A percentile compares a stretch with the other conserved stretches of the same genome.
Evolutionary conservation across 2,329 filamentous ascomycete genomes (phyloP).

Genomic region (Nakataea oryzae): DNA sequence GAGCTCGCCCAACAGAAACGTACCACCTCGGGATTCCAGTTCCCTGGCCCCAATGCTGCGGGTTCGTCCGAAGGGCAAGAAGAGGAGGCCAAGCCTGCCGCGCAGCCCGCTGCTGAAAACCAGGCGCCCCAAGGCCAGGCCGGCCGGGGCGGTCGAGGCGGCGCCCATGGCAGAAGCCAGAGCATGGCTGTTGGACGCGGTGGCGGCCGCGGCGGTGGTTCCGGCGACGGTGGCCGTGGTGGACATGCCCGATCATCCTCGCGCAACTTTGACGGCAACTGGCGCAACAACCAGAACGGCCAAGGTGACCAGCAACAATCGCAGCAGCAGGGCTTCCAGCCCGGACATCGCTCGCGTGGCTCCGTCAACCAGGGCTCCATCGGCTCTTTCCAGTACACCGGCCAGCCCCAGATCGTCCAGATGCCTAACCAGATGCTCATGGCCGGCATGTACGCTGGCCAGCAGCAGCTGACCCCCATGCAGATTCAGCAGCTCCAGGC

Average conservation of each 20-base stretch:
- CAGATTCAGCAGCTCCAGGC: constrained; percentile 87
- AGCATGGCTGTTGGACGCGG: constrained; percentile 73
- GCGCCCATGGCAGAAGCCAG: constrained; percentile 68
- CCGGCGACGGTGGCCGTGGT: constrained; percentile 36
- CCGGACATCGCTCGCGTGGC: constrained; percentile 75
- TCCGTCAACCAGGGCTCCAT: constrained; percentile 75
- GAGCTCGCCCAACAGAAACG: constrained; percentile 95
- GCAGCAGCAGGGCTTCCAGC: constrained; percentile 70
- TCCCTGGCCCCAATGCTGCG: constrained; percentile 65
- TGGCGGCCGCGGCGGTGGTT: constrained; percentile 55
- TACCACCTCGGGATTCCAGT: constrained; percentile 89
- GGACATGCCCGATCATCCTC: constrained; percentile 77
- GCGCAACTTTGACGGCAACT: constrained; percentile 95
- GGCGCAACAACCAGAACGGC: constrained; percentile 73
- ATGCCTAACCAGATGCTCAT: constrained; percentile 80
- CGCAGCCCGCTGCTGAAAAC: constrained; percentile 24
- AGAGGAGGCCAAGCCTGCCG: constrained; percentile 32
- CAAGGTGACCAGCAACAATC: constrained; percentile 26
- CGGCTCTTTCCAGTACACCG: constrained; percentile 80
- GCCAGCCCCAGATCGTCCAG: constrained; percentile 80
- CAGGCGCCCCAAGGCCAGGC: constrained; percentile 29
- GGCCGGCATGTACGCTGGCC: constrained; percentile 72
- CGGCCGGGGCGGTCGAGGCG: constrained; percentile 38
- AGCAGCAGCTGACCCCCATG: constrained; percentile 69
- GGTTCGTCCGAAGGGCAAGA: constrained; percentile 47